phyloP scores from a whole-genome alignment of 2,329 filamentous ascomycete genomes.

The Alternaria triticina region DNA sequence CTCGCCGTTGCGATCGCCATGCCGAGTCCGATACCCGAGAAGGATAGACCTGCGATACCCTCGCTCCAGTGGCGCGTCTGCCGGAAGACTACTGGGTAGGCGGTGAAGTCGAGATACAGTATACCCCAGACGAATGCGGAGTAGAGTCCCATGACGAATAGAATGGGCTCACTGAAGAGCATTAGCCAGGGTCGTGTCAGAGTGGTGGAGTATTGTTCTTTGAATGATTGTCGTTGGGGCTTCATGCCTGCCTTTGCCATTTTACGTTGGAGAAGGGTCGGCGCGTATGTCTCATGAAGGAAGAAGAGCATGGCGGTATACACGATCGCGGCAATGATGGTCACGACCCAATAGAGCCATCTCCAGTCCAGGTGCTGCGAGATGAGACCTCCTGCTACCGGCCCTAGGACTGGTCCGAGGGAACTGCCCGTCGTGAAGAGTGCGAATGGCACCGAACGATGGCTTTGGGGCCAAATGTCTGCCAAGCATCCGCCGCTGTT shows the following conservation, averaged over 20 bases:
- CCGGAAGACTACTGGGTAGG: neutral
- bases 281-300: neutral
- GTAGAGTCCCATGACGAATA: neutral
- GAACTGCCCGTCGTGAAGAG: neutral
- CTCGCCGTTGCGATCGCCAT: neutral
- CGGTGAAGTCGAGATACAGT: neutral
- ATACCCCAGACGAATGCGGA: neutral
- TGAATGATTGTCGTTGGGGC: neutral
- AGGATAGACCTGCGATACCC: neutral
- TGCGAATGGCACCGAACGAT: neutral
- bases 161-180: neutral
- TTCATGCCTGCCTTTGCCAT: neutral
- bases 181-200: neutral
- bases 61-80: neutral
- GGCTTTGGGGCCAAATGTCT: neutral
- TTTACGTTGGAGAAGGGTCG: neutral
- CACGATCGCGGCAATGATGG: neutral
- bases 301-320: neutral
- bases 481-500: neutral
- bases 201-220: neutral
- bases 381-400: neutral
- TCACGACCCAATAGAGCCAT: neutral
- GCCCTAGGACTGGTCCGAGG: neutral
- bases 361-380: neutral
- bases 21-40: neutral